These are phyloP conservation scores for Cylindrodendrum hubeiense DNA, from an alignment of 2,329 filamentous ascomycete species.

Conservation along the genomic window DNA sequence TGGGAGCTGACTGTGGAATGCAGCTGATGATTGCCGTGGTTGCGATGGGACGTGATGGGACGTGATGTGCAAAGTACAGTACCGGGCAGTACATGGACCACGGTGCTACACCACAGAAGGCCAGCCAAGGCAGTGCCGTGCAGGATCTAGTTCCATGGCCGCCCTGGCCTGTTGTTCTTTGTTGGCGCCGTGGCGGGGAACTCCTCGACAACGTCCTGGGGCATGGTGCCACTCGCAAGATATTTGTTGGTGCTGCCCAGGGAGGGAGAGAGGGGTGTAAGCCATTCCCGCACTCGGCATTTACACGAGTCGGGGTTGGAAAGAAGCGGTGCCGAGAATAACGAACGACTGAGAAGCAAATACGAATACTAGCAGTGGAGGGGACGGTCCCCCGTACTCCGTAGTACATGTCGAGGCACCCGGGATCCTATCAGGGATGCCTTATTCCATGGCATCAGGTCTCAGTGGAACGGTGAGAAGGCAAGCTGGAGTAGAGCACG, in stretches of 20 bases:
- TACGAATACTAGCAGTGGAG: neutral
- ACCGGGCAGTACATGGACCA: neutral
- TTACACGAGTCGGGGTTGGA: constrained; percentile 1
- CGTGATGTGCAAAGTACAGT: neutral
- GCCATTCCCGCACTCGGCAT: constrained; percentile 9
- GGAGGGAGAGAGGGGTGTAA: constrained; percentile 1
- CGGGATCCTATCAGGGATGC: constrained; percentile 13
- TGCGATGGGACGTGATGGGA: neutral
- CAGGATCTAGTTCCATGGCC: neutral
- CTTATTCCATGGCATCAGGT: neutral
- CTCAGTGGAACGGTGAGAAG: neutral
- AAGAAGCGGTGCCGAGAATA: neutral
- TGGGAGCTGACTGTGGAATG: constrained; percentile 12
- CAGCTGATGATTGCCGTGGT: neutral
- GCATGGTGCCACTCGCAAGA: constrained; percentile 20
- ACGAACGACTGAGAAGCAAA: neutral
- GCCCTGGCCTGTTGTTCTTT: neutral
- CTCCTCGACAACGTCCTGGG: constrained; percentile 14
- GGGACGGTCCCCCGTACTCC: neutral
- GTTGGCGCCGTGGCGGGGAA: constrained; percentile 17
- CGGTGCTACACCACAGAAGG: neutral
- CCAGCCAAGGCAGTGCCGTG: neutral
- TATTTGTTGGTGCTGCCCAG: constrained; percentile 8
- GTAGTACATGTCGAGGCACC: neutral
- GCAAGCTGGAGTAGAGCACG: neutral